Base-by-base conservation (phyloP, 306 rosid species). In the Lithocarpus polystachyus region DNA sequence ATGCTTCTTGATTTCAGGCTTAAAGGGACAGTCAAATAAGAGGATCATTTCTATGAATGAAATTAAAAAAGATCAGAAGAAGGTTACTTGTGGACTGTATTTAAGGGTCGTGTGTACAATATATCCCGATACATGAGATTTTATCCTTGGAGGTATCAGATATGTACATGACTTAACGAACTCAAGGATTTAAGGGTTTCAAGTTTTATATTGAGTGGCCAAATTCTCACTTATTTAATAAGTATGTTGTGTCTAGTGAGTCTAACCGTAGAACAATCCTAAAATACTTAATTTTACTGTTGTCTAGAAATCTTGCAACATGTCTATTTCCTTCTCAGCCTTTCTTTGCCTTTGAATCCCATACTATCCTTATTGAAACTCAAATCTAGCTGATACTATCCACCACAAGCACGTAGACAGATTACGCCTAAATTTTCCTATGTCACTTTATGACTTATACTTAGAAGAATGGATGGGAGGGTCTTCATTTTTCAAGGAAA, bases 21-120 rank as follows among this genome's bases (percentile, higher is more conserved):
- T 93, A 78, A 89, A 91, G 79, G 99, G 98, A 76, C 90, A 93
- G 79, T 91, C 99, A 65, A 91, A 89, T 80, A 87, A 80, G 88
- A 85, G 98, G 86, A 93, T 90, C 72, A 91, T 95, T 79, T 84
- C 98, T 24, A 81, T 90, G 86, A 92, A 82, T 76, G 98, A 91
- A 90, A 96, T 93, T 77, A 91, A 83, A 88, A 86, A 91, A 53
- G 88, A 93, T 81, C 90, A 81, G 74, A 83, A 54, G 98, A 90
- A 74, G 99, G 88, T 54, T 85, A 93, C 18, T 89, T 91, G 94
- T 95, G 99, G 98, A 93, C 98, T 75, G 96, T 92, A 85, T 87
- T 95, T 28, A 95, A 93, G 84, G 99, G 98, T 23, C 96, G 89
- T 20, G 94, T 93, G 80, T 94, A 94, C 79, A 94, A 94, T 81